A percentile compares a stretch with the other conserved stretches of the same genome.
Evolutionary conservation across 2,329 filamentous ascomycete species (phyloP).

Genomic region (Cordyceps javanica): DNA sequence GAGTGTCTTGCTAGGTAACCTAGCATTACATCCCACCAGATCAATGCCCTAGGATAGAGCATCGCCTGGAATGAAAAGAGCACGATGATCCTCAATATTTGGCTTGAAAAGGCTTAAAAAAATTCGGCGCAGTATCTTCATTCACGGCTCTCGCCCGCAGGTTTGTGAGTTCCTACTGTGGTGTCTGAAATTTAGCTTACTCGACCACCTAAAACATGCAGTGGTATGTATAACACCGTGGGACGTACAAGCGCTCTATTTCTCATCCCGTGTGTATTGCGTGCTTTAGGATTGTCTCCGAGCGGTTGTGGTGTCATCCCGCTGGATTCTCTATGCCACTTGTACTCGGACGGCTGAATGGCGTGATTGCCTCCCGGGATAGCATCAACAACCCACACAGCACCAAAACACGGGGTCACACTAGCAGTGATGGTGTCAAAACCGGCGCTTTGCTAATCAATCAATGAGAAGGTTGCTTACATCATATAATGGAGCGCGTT

Average conservation of each 20-base stretch:
- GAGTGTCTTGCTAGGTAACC: too few relatives aligned
- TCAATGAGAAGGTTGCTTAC: not conserved
- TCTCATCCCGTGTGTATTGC: not conserved
- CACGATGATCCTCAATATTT: too few relatives aligned
- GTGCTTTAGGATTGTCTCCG: not conserved
- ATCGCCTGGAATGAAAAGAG: too few relatives aligned
- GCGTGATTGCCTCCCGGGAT: slow-evolving; percentile 10
- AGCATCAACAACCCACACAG: slow-evolving; percentile 9
- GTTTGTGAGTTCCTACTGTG: not conserved
- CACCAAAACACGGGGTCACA: not conserved
- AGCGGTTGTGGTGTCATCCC: slow-evolving; percentile 1
- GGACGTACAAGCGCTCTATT: not conserved
- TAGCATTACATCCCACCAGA: too few relatives aligned
- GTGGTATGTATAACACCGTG: not conserved
- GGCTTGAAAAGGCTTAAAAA: too few relatives aligned
- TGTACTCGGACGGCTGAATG: not conserved
- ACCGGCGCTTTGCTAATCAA: not conserved
- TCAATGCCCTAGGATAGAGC: too few relatives aligned
- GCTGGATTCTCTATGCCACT: not conserved
- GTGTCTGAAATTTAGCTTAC: not conserved
- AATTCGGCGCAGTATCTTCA: too few relatives aligned
- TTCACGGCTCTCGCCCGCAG: too few relatives aligned
- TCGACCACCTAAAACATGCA: not conserved
- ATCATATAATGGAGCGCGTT: not conserved
- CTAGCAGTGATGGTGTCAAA: not conserved